These are phyloP conservation scores for Candida ponderosae DNA, from an alignment of 805 yeast genomes.

Conservation along the genomic window DNA sequence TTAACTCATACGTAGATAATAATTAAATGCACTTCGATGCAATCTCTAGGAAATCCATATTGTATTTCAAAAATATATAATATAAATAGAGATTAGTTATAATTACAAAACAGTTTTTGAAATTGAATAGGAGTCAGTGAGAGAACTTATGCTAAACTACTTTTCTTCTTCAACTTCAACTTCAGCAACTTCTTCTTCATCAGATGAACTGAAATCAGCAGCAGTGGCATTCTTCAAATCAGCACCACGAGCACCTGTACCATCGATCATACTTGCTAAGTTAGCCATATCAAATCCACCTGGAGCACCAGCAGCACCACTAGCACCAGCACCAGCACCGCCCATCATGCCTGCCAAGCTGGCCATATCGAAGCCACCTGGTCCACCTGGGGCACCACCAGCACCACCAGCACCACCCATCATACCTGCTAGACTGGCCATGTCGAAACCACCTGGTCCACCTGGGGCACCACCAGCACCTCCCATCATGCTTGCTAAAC, in stretches of 20 bases:
- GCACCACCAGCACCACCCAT: slow-evolving; percentile 20
- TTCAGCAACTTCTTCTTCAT: slow-evolving; percentile 25
- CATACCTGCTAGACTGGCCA: slow-evolving; percentile 11
- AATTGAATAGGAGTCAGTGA: slow-evolving; percentile 1
- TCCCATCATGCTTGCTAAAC: slow-evolving; percentile 12
- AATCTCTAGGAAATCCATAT: too few species aligned
- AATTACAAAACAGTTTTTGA: too few species aligned
- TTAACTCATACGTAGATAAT: too few species aligned
- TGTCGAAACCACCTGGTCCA: slow-evolving; percentile 12
- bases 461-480: slow-evolving; percentile 23
- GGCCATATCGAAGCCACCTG: slow-evolving; percentile 17
- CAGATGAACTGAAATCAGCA: slow-evolving; percentile 23
- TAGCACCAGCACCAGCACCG: slow-evolving; percentile 4
- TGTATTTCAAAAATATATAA: too few species aligned
- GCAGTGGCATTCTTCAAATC: slow-evolving; percentile 14
- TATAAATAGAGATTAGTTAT: too few species aligned
- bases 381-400: slow-evolving; percentile 20
- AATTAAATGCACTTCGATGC: too few species aligned
- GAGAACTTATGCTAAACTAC: not conserved
- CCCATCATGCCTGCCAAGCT: slow-evolving; percentile 7
- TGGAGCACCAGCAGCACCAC: slow-evolving; percentile 10
- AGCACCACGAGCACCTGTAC: slow-evolving; percentile 16
- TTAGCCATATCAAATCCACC: slow-evolving; percentile 21
- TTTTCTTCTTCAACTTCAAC: slow-evolving; percentile 2
- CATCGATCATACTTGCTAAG: slow-evolving; percentile 7